Evolutionary conservation across 2,329 filamentous ascomycete species (phyloP), one percentile per base, ranked within the genome.

Genomic region (Claviceps sp.): DNA sequence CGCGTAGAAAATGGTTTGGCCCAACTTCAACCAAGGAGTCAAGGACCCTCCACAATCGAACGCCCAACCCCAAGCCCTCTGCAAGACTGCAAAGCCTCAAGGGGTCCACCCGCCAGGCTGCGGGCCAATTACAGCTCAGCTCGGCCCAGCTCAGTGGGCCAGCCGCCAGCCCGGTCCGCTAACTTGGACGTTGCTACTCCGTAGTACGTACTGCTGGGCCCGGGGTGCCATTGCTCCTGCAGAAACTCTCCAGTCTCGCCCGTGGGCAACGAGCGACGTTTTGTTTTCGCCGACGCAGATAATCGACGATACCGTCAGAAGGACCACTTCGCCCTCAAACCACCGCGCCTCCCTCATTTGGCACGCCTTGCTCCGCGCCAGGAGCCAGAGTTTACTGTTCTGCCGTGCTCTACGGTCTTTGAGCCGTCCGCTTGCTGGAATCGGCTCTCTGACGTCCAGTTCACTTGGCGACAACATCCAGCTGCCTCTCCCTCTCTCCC

Each of bases 211-310:
- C 48, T 50, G 47, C 34, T 48, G 47, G 37, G 37, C 37, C 37
- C 37, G 38, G 47, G 37, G 38, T 42, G 26, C 40, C 38, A 16
- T 18, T 50, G 24, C 26, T 50, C 48, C 48, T 43, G 48, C 48
- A 37, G 48, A 50, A 50, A 34, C 30, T 34, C 30, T 34, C 40
- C 42, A 30, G 41, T 24, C 41, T 50, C 48, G 26, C 37, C 37
- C 7, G 30, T 48, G 47, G 48, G 24, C 49, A 20, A 43, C 50
- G 43, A 18, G 37, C 50, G 16, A 47, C 44, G 43, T 47, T 51
- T 51, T 47, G 37, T 38, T 51, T 41, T 22, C 49, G 41, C 49
- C 42, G 42, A 51, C 50, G 26, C 22, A 47, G 48, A 50, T 20
- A 42, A 50, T 30, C 26, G 41, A 50, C 48, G 42, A 45, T 45